Conservation (phyloP, 2,329 filamentous ascomycete genomes). For the Monosporascus sp. region DNA sequence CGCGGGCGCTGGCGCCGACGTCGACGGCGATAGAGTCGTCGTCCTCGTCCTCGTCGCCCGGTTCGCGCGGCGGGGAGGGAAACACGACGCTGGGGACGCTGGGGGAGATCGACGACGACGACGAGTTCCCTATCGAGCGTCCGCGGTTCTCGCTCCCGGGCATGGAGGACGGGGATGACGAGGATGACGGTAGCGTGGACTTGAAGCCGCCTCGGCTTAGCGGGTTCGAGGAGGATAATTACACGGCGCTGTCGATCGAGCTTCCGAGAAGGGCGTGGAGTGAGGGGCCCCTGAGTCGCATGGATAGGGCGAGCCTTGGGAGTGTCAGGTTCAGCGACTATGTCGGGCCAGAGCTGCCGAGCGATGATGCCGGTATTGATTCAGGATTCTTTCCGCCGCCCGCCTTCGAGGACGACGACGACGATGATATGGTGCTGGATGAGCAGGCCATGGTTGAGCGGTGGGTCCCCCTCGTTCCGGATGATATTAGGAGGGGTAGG, state of each 20-base stretch:
- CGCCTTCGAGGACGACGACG: conserved; percentile 36
- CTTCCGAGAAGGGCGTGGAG: conserved; percentile 47
- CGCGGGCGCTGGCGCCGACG: conserved; percentile 46
- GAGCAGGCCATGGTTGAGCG: conserved; percentile 40
- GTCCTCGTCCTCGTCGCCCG: conserved; percentile 37
- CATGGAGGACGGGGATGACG: conserved; percentile 38
- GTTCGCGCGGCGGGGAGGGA: conserved; percentile 9
- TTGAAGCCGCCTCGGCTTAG: conserved; percentile 49
- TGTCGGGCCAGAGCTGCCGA: conserved; percentile 28
- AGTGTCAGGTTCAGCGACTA: conserved; percentile 51
- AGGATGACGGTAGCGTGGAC: conserved; percentile 42
- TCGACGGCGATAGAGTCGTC: conserved; percentile 41
- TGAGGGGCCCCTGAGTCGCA: conserved; percentile 39
- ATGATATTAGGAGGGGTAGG: neutral
- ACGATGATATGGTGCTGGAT: conserved; percentile 29
- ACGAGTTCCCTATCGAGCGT: conserved; percentile 43
- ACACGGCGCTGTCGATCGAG: conserved; percentile 56
- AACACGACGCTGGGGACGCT: conserved; percentile 20
- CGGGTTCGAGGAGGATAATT: conserved; percentile 53
- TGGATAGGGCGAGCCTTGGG: conserved; percentile 44
- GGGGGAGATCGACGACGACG: conserved; percentile 41
- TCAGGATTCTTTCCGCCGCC: conserved; percentile 50
- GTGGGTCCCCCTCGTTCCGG: conserved; percentile 19
- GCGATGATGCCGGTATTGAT: conserved; percentile 39
- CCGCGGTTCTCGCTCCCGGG: conserved; percentile 51